Conservation (phyloP, 2,329 filamentous ascomycete species). For the Botrytis hyacinthi region DNA sequence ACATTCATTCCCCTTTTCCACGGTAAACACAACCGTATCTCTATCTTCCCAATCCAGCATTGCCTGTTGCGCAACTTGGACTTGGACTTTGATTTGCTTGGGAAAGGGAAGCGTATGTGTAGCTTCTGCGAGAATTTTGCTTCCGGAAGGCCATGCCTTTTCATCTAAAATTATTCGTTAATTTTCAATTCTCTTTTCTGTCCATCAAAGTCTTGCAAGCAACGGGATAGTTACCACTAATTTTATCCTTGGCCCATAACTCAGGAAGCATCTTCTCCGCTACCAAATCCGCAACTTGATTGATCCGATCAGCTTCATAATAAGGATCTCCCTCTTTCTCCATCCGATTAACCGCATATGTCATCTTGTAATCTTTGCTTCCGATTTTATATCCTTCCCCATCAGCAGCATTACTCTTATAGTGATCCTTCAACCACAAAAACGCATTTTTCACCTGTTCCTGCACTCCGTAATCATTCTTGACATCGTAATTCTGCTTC, state of each 20-base stretch:
- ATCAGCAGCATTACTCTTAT: not conserved
- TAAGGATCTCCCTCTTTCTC: not conserved
- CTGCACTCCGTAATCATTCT: not conserved
- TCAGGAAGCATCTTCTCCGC: not conserved
- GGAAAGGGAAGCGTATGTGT: not conserved
- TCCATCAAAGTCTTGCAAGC: not conserved
- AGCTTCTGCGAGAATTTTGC: not conserved
- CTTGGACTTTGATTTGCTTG: not conserved
- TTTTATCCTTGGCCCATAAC: not conserved
- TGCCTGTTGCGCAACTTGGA: not conserved
- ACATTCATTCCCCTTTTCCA: not conserved
- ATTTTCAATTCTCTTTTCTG: not conserved
- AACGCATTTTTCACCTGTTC: not conserved
- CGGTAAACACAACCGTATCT: not conserved
- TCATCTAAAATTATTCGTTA: not conserved
- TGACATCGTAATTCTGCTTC: not conserved
- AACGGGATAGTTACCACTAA: not conserved
- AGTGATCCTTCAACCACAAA: not conserved
- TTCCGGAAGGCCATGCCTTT: not conserved
- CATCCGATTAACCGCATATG: not conserved
- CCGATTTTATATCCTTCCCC: not conserved
- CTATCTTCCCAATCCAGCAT: not conserved
- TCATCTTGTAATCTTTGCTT: not conserved
- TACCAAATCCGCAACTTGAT: not conserved
- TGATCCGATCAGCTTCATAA: not conserved